Evolutionary conservation across 164 flowering plant genomes (phyloP), one percentile per base, ranked within the genome.

Genomic region (Vitis labrusca): DNA sequence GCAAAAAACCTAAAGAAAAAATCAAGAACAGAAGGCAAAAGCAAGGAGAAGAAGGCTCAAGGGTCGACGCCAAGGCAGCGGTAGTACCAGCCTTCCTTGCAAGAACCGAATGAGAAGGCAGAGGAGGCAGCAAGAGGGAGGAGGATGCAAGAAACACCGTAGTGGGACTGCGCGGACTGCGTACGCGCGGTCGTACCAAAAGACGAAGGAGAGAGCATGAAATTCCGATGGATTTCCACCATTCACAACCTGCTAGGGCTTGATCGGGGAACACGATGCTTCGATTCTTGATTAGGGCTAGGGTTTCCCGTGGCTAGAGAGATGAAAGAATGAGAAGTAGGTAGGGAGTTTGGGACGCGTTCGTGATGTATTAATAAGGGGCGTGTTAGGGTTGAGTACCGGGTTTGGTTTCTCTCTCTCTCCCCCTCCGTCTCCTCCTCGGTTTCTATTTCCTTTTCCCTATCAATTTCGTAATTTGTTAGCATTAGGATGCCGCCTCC

Each of bases 51-150:
- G 56, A 29, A 19, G 19, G 29, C 69, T 88, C 76, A 92, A 2
- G 97, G 97, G 83, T 92, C 98, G 68, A 91, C 61, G 69, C 98
- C 94, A 76, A 85, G 72, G 97, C 98, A 93, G 94, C 97, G 94
- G 79, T 80, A 86, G 91, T 88, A 91, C 98, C 94, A 91, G 86
- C 93, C 90, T 70, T 87, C 80, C 53, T 80, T 82, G 90, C 88
- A 81, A 56, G 88, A 85, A 2, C 81, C 90, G 78, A 80, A 88
- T 54, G 80, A 66, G 76, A 81, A 80, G 66, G 68, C 69, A n/a
- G 70, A 69, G 58, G 85, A 75, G 3, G 59, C 75, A 30, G 71
- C 70, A 32, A 74, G 53, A 16, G 80, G 68, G 17, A 79, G 77
- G 32, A 64, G 71, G 73, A 66, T 68, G 47, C 71, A 71, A 63